Evolutionary conservation across 169 alveolate species (phyloP), one percentile per base, ranked within the genome.

Genomic region (Ichthyophthirius multifiliis): DNA sequence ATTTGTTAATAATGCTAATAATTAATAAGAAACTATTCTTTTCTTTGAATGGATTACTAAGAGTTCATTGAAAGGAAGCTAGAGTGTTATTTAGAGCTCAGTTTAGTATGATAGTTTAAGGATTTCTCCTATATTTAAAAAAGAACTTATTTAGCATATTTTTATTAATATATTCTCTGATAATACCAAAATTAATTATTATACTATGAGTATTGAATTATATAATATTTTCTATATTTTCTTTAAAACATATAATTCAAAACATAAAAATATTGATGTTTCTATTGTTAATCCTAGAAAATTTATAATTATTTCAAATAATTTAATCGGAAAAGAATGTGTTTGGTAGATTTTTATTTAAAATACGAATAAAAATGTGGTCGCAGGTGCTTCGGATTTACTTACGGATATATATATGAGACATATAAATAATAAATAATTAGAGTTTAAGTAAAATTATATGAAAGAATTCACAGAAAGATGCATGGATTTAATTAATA

Each of bases 331-430:
- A 9, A 41, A 13, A 41, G 13, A 9, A 13, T 41, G 7, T 41
- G 13, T 9, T 41, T 67, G 77, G 77, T 20, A 67, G 6, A 67
- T 67, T 9, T 67, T 67, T 67, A 32, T 41, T 37, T 30, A 67
- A 16, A 12, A 20, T 7, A 37, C 35, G 9, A 39, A 67, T 39
- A 67, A 67, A 23, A 37, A 37, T 18, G 77, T 67, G 0, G 35
- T 37, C 1, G 18, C 5, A 13, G 0, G 4, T 7, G 43, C 35
- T 5, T 37, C 64, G 10, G 35, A 67, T 37, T 5, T 35, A n/a
- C 18, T 67, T 0, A 37, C 64, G 18, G 35, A 67, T 2, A 34
- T 67, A 31, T 34, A 39, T 41, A 16, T 41, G 27, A 67, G 30
- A 15, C 46, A 20, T 67, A 39, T n/a, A 13, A 23, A 13, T 7